Evolutionary conservation across 371 early-diverging fungal genomes (phyloP).

Genomic region (Funneliformis caledonium): DNA sequence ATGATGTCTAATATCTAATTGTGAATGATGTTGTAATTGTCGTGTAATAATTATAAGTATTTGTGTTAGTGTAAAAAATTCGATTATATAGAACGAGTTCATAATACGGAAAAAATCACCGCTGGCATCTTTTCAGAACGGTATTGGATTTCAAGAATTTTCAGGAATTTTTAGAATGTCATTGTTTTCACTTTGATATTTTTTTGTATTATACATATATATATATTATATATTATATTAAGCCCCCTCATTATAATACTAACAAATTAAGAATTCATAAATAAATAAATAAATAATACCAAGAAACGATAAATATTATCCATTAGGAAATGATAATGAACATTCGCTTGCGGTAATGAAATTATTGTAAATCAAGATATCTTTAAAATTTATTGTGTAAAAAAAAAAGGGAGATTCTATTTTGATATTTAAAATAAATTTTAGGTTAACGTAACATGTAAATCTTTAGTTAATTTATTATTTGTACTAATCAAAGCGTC

Average conservation of each 20-base stretch:
- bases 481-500: too few species aligned
- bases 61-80: neutral
- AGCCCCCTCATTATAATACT: neutral
- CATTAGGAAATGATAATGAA: neutral
- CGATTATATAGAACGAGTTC: too few species aligned
- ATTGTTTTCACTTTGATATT: too few species aligned
- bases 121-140: neutral
- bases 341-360: neutral
- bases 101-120: neutral
- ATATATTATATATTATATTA: too few species aligned
- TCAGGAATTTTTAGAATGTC: neutral
- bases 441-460: neutral
- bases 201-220: too few species aligned
- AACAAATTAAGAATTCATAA: neutral
- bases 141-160: too few species aligned
- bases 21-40: neutral
- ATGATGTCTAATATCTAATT: too few species aligned
- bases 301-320: too few species aligned
- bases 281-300: too few species aligned
- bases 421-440: neutral
- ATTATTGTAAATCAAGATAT: neutral
- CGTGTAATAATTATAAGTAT: conserved; percentile 1
- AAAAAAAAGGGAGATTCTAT: neutral
- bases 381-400: too few species aligned
- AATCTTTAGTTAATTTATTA: neutral